Evolutionary conservation across 495 filamentous ascomycete species (phyloP).

Genomic region (Pyrenopolyporus hunteri): DNA sequence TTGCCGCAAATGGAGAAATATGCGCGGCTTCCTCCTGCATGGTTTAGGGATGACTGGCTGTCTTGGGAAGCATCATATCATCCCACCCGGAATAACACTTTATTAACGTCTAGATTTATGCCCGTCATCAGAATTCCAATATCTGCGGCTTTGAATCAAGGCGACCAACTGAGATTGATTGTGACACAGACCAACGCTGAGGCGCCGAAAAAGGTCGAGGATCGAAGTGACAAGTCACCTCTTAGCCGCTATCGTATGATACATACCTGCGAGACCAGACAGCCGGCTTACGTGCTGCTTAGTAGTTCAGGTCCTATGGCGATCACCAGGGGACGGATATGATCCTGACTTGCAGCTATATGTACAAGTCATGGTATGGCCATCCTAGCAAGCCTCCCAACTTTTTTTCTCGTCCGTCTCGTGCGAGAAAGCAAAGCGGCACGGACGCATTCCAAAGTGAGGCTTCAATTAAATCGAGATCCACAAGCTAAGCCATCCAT

Average conservation of each 20-base stretch:
- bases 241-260: slow-evolving; percentile 33
- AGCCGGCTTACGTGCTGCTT: slow-evolving; percentile 29
- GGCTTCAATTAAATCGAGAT: slow-evolving; percentile 13
- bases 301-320: slow-evolving; percentile 31
- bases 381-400: slow-evolving; percentile 14
- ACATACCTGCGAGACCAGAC: slow-evolving; percentile 3
- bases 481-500: neutral
- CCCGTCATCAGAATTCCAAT: neutral
- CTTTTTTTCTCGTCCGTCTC: slow-evolving; percentile 5
- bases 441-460: neutral
- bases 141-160: neutral
- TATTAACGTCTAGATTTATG: neutral
- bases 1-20: slow-evolving; percentile 33
- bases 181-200: slow-evolving; percentile 16
- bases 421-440: neutral
- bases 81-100: slow-evolving; percentile 1
- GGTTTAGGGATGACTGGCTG: slow-evolving; percentile 7
- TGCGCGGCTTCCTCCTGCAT: slow-evolving; percentile 14
- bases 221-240: slow-evolving; percentile 32
- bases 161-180: neutral
- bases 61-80: slow-evolving; percentile 15
- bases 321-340: slow-evolving; percentile 29
- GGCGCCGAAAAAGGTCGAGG: neutral
- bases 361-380: slow-evolving; percentile 29
- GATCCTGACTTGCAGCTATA: slow-evolving; percentile 26